Conservation (phyloP, 2,329 filamentous ascomycete species). For the Monilinia vaccinii-corymbosi region DNA sequence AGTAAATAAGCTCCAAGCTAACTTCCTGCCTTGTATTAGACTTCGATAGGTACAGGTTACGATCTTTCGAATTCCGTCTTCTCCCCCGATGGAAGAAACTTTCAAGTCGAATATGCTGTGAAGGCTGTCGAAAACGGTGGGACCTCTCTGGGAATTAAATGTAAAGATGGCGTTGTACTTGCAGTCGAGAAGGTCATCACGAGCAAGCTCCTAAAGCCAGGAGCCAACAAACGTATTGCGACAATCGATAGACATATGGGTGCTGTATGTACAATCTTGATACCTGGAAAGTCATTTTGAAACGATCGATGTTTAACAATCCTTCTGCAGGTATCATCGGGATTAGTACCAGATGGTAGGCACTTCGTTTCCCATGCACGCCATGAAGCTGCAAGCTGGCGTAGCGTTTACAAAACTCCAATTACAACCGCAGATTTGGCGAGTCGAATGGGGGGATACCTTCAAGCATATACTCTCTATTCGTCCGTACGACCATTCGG, state of each 20-base stretch:
- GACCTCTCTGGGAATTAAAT: constrained; percentile 90
- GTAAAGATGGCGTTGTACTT: constrained; percentile 93
- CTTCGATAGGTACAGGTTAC: constrained; percentile 98
- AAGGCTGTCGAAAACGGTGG: constrained; percentile 98
- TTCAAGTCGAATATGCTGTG: constrained; percentile 97
- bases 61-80: constrained; percentile 99
- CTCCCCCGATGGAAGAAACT: constrained; percentile 97
- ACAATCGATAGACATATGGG: constrained; percentile 91
- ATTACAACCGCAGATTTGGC: constrained; percentile 85
- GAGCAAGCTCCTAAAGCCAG: constrained; percentile 90
- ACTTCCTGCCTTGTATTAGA: constrained; percentile 45
- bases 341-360: constrained; percentile 87
- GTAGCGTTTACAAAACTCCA: constrained; percentile 86
- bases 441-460: constrained; percentile 87
- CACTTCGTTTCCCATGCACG: constrained; percentile 92
- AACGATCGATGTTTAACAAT: constrained; percentile 12
- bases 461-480: constrained; percentile 96
- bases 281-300: neutral
- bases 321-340: constrained; percentile 72
- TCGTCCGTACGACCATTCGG: constrained; percentile 94
- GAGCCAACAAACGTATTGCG: constrained; percentile 94
- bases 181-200: constrained; percentile 94
- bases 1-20: constrained; percentile 13
- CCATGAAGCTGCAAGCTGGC: constrained; percentile 88
- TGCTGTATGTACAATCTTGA: constrained; percentile 53